Evolutionary conservation across 75 land plant genomes (phyloP).

Genomic region (Ceratopteris richardii): DNA sequence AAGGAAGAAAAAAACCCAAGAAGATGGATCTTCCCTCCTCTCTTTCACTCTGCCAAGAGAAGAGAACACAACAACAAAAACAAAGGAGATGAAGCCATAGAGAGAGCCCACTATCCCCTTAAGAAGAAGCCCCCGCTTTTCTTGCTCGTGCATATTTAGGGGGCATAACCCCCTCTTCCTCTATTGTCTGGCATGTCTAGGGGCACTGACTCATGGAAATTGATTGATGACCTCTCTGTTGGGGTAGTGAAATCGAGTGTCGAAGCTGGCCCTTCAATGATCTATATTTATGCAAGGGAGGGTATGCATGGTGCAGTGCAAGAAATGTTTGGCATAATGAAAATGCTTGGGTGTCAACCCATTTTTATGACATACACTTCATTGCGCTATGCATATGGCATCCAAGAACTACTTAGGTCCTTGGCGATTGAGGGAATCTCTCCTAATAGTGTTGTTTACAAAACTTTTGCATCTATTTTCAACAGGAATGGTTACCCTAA

Average conservation of each 20-base stretch:
- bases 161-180: no score
- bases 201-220: no score
- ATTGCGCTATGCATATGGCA: slow-evolving; percentile 61
- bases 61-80: no score
- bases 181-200: no score
- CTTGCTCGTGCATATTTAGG: no score
- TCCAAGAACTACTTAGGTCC: no score
- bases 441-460: slow-evolving; percentile 63
- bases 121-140: no score
- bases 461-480: slow-evolving; percentile 60
- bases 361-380: slow-evolving; percentile 79
- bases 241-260: slow-evolving; percentile 44
- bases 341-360: slow-evolving; percentile 45
- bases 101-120: no score
- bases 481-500: slow-evolving; percentile 54
- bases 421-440: slow-evolving; percentile 46
- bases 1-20: no score
- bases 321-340: slow-evolving; percentile 49
- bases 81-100: no score
- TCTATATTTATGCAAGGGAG: slow-evolving; percentile 76
- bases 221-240: slow-evolving; percentile 52
- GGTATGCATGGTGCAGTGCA: slow-evolving; percentile 69
- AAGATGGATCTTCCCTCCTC: no score
- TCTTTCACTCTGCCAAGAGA: no score
- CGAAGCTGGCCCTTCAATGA: slow-evolving; percentile 69